These are phyloP conservation scores for Sarocladium oryzae DNA, from an alignment of 2,329 filamentous ascomycete species.

Conservation along the genomic window DNA sequence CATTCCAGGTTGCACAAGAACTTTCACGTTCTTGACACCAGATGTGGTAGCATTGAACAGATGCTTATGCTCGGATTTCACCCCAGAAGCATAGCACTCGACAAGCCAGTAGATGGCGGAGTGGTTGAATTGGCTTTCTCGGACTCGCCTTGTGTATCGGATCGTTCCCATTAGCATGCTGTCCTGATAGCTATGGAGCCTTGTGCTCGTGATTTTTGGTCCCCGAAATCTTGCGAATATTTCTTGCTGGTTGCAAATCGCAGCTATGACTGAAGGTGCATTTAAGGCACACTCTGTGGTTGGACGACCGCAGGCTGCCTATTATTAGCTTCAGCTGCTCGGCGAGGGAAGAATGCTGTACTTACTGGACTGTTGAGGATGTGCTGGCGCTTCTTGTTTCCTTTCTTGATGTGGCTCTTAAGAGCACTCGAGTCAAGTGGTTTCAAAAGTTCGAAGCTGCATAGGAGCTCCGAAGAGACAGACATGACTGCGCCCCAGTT, in stretches of 20 bases:
- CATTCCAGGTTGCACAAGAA: slow-evolving; percentile 4
- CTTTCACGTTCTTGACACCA: slow-evolving; percentile 2
- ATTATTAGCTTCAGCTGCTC: slow-evolving; percentile 19
- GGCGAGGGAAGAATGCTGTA: slow-evolving; percentile 19
- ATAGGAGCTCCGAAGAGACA: slow-evolving; percentile 85
- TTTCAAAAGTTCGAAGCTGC: slow-evolving; percentile 95
- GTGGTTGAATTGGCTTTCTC: not conserved
- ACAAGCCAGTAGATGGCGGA: not conserved
- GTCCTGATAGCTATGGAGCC: not conserved
- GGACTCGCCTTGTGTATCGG: not conserved
- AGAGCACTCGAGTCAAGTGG: slow-evolving; percentile 91
- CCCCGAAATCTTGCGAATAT: not conserved
- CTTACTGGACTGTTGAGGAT: slow-evolving; percentile 95
- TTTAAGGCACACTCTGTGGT: slow-evolving; percentile 40
- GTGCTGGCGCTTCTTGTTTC: slow-evolving; percentile 85
- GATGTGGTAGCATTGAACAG: not conserved
- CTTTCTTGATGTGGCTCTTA: slow-evolving; percentile 99
- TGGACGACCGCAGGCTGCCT: slow-evolving; percentile 50
- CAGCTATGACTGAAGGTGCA: not conserved
- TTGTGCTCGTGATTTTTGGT: not conserved
- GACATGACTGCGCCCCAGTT: slow-evolving; percentile 99
- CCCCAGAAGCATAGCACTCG: not conserved
- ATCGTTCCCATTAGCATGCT: not conserved
- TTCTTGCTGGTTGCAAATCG: not conserved
- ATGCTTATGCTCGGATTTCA: slow-evolving; percentile 1